Base-by-base conservation (phyloP, 1,139 yeast genomes). In the Kodamaea fungicola region DNA sequence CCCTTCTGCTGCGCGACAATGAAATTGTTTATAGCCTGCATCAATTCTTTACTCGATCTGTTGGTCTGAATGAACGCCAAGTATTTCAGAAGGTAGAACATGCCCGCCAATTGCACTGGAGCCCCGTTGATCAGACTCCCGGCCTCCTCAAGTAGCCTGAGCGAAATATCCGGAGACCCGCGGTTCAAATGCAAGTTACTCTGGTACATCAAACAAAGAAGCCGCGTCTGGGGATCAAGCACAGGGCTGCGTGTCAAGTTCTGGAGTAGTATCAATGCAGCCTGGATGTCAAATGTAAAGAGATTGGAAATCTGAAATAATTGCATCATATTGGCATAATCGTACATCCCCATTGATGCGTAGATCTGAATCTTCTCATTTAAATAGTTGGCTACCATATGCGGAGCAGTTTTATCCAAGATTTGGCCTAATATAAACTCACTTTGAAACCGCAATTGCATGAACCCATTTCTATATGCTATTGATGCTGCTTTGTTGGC, bases 401-500 rank as follows among this genome's bases (percentile, higher is more conserved):
- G 52, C 10, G 60, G 40, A 34, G 48, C 47, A 2, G 51, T 42
- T 33, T 43, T 50, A 35, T 56, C 60, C 31, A 67, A 52, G 22
- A 73, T 60, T 37, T 59, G 62, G 13, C 63, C 58, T 32, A 59
- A 59, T 21, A 71, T 43, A 33, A 64, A 52, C 35, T 69, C 71
- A 27, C 64, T 46, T 25, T 54, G 51, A 21, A 67, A 54, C 33
- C 54, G 52, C 13, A 55, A 34, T 3, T 40, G 39, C 1, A 39
- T 24, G n/a, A 57, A 41, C 16, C 49, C 43, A 41, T 57, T 61
- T 36, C 73, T 53, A 8, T 52, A 46, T 6, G 75, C 57, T 4
- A 73, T 44, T 1, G 59, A 46, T 2, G 71, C 51, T 2, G 77
- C 74, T 41, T 55, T 56, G 31, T 55, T 57, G n/a, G 66, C 57